Evolutionary conservation across 371 early-diverging fungal genomes (phyloP).

Genomic region (Actinomortierella ambigua): DNA sequence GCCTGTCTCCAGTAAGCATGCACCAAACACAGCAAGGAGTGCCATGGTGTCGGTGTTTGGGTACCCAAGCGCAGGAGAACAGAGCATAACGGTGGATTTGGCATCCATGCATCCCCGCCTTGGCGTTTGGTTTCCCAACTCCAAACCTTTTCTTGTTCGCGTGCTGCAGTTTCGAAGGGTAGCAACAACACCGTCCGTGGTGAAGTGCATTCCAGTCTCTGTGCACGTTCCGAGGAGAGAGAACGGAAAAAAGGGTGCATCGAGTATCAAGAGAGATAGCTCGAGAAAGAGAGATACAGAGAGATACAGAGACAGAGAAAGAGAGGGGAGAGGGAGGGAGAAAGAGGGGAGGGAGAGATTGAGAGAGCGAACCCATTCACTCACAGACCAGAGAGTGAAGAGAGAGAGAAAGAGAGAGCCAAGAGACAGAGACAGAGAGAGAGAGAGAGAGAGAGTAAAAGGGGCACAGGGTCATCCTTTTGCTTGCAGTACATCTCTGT

Average conservation of each 20-base stretch:
- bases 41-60: too few species aligned
- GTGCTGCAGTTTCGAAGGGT: neutral
- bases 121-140: slow-evolving; percentile 7
- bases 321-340: neutral
- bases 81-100: too few species aligned
- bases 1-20: too few species aligned
- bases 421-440: neutral
- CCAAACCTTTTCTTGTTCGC: neutral
- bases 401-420: slow-evolving; percentile 1
- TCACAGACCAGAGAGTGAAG: neutral
- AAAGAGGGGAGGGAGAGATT: neutral
- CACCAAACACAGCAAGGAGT: too few species aligned
- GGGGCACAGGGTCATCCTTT: neutral
- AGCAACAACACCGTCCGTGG: slow-evolving; percentile 1
- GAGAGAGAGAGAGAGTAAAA: neutral
- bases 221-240: neutral
- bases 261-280: neutral
- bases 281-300: neutral
- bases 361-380: neutral
- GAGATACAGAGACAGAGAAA: neutral
- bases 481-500: too few species aligned
- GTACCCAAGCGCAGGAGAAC: too few species aligned
- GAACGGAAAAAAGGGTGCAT: slow-evolving; percentile 1
- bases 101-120: slow-evolving; percentile 2
- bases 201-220: neutral